phyloP scores from a whole-genome alignment of 768 basidiomycete species.

The Kwoniella dejecticola region DNA sequence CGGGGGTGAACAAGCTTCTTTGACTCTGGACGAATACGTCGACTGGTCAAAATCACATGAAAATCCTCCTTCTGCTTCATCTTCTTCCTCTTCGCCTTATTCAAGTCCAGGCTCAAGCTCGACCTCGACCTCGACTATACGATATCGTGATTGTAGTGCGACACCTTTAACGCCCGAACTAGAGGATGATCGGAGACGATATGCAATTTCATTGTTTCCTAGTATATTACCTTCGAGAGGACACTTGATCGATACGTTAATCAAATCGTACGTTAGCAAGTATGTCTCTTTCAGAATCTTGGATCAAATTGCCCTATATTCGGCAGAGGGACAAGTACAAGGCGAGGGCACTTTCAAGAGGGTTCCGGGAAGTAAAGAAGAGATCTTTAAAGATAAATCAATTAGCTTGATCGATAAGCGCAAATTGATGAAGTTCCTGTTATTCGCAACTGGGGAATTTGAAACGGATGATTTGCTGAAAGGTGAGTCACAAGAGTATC shows the following conservation, averaged over 20 bases:
- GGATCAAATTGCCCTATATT: constrained; percentile 58
- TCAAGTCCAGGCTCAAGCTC: background rate
- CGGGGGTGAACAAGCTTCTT: constrained; percentile 76
- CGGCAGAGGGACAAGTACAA: constrained; percentile 55
- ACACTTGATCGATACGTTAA: constrained; percentile 72
- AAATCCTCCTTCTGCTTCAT: constrained; percentile 25
- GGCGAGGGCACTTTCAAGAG: constrained; percentile 54
- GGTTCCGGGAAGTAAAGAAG: constrained; percentile 89
- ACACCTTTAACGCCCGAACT: constrained; percentile 41
- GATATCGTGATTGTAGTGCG: constrained; percentile 24
- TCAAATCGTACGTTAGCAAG: constrained; percentile 79
- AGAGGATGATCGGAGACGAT: constrained; percentile 64
- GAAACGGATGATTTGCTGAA: constrained; percentile 58
- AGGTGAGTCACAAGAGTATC: constrained; percentile 24
- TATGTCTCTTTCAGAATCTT: constrained; percentile 90
- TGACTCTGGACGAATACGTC: constrained; percentile 77
- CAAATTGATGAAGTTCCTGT: constrained; percentile 85
- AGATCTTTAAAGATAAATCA: constrained; percentile 81
- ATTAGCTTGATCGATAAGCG: constrained; percentile 82
- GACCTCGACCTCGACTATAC: constrained; percentile 1
- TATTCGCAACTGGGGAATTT: constrained; percentile 76
- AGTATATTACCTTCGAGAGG: constrained; percentile 78
- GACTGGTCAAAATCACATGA: constrained; percentile 65
- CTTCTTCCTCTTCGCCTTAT: constrained; percentile 16
- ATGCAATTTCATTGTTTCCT: constrained; percentile 82